Evolutionary conservation across 352 stramenopile genomes (phyloP), one percentile per base, ranked within the genome.

Genomic region (Vaucheria bursata): DNA sequence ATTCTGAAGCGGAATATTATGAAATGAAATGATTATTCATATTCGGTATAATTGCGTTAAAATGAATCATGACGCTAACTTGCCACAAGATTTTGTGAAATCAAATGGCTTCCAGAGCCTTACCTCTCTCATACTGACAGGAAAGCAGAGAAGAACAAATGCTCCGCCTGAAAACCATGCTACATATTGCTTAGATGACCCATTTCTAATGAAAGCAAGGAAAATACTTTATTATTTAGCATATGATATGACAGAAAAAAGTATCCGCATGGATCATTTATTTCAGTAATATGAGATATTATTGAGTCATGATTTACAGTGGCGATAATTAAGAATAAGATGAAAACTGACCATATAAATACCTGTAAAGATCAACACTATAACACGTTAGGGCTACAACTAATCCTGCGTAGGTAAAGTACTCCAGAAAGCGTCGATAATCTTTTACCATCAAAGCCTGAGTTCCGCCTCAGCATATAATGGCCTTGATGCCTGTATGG

Each of bases 91-190:
- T n/a, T n/a, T n/a, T n/a, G n/a, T n/a, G n/a, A n/a, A n/a, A n/a
- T n/a, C n/a, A n/a, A n/a, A n/a, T n/a, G n/a, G n/a, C n/a, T n/a
- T n/a, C n/a, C n/a, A n/a, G n/a, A n/a, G n/a, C 5, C 39, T 50
- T 38, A 69, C 59, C 40, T 76, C 71, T 34, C 71, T 1, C 71
- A 76, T 76, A 8, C 37, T 76, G 40, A 76, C 33, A 3, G 88
- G 85, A 4, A 92, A 52, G 5, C 87, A 90, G 0, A 89, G 82
- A 12, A 88, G 45, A 0, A 90, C 86, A 80, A 91, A 91, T 31
- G 86, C 88, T 38, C 87, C 89, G 1, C 86, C 87, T 25, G 78
- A 86, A 37, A 83, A 83, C 78, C 78, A 83, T 52, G 68, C 78
- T 8, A 83, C 73, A 29, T 83, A 86, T 32, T 86, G 78, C 78